These are phyloP conservation scores for Colletotrichum limetticola DNA, from an alignment of 2,329 filamentous ascomycete genomes.

Conservation along the genomic window DNA sequence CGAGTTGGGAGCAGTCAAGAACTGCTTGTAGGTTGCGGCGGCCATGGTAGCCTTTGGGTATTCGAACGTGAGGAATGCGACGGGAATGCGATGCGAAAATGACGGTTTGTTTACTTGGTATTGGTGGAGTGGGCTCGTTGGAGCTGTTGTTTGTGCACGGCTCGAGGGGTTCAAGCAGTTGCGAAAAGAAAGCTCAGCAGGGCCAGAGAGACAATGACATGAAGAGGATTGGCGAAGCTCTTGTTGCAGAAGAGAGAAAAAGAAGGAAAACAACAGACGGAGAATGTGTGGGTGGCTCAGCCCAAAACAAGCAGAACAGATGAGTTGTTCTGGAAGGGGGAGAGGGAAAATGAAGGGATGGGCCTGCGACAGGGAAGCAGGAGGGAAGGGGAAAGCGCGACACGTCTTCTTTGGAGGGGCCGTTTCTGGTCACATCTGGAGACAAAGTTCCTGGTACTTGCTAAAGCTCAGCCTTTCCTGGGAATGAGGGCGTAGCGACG, in stretches of 20 bases:
- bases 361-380: constrained; percentile 31
- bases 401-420: constrained; percentile 26
- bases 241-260: constrained; percentile 13
- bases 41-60: constrained; percentile 45
- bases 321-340: constrained; percentile 34
- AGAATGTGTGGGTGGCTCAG: constrained; percentile 34
- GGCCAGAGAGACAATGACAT: constrained; percentile 21
- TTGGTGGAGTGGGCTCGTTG: constrained; percentile 6
- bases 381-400: constrained; percentile 32
- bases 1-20: constrained; percentile 74
- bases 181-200: constrained; percentile 24
- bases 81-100: constrained; percentile 15
- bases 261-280: constrained; percentile 31
- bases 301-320: constrained; percentile 32
- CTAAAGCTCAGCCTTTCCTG: not conserved
- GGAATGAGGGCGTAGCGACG: not conserved
- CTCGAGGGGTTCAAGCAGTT: constrained; percentile 26
- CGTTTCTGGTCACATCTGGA: not conserved
- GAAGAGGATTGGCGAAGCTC: constrained; percentile 1
- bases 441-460: not conserved
- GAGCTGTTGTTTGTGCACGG: constrained; percentile 19
- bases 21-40: constrained; percentile 73
- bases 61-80: constrained; percentile 12
- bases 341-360: constrained; percentile 36
- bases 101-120: constrained; percentile 14